Evolutionary conservation across 2,329 filamentous ascomycete species (phyloP).

Genomic region (Hymenoscyphus salicellus): DNA sequence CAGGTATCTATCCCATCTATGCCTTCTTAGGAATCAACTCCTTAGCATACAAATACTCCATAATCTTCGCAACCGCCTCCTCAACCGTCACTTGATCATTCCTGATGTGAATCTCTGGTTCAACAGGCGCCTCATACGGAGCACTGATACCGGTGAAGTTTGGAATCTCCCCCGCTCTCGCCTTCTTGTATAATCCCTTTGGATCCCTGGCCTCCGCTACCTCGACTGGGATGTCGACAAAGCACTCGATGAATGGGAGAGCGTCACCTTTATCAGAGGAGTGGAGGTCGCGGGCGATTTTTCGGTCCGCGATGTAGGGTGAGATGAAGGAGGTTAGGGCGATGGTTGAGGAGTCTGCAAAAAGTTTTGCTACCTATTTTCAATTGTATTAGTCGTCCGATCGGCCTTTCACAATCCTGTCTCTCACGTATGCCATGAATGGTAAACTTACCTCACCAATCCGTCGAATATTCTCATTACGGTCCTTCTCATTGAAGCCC

Average conservation of each 20-base stretch:
- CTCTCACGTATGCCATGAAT: not conserved
- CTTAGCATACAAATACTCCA: constrained; percentile 71
- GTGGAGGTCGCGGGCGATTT: constrained; percentile 79
- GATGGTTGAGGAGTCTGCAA: constrained; percentile 83
- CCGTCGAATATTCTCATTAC: constrained; percentile 95
- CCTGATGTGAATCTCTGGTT: constrained; percentile 82
- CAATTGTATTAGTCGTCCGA: not conserved
- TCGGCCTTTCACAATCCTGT: not conserved
- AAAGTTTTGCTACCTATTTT: constrained; percentile 82
- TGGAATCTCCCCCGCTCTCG: constrained; percentile 87
- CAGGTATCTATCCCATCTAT: constrained; percentile 8
- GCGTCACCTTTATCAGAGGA: constrained; percentile 57
- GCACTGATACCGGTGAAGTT: constrained; percentile 96
- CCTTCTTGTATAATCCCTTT: constrained; percentile 98
- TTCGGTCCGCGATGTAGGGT: constrained; percentile 83
- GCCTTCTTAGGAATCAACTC: constrained; percentile 48
- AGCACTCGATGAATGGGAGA: constrained; percentile 90
- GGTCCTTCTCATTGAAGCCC: constrained; percentile 87
- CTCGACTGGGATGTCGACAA: constrained; percentile 84
- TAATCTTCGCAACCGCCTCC: constrained; percentile 83
- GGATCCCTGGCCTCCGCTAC: constrained; percentile 93
- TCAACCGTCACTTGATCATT: constrained; percentile 80
- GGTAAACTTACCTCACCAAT: constrained; percentile 68
- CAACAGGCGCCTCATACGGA: constrained; percentile 86
- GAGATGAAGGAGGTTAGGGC: constrained; percentile 97